Conservation (phyloP, 78 protist genomes). For the Polysphondylium violaceum region DNA sequence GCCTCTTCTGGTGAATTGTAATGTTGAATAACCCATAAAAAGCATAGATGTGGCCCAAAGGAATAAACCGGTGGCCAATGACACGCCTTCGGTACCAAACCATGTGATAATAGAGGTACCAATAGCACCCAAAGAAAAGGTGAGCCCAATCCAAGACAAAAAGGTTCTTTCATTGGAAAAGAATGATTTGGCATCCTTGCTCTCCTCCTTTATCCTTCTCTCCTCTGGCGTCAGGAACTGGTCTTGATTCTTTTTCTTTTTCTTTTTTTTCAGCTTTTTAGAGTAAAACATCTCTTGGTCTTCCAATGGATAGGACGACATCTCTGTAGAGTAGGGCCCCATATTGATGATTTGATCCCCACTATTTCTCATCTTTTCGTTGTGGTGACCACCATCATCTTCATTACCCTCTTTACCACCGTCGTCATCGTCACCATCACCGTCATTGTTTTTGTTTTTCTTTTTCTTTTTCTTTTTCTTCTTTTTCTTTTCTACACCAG, state of each 20-base stretch:
- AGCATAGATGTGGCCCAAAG: slow-evolving; percentile 42
- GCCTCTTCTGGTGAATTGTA: slow-evolving; percentile 67
- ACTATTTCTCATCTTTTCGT: no score
- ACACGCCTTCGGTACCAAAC: slow-evolving; percentile 78
- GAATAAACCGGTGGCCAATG: slow-evolving; percentile 67
- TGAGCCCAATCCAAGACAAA: slow-evolving; percentile 67
- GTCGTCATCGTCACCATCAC: not conserved
- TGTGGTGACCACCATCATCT: not conserved
- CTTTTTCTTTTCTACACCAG: slow-evolving; percentile 5
- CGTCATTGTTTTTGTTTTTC: not conserved
- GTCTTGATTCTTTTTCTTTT: slow-evolving; percentile 47
- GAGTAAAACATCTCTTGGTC: not conserved
- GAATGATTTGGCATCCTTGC: slow-evolving; percentile 74
- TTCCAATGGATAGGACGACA: not conserved
- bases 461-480: slow-evolving; percentile 38
- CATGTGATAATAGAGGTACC: slow-evolving; percentile 73
- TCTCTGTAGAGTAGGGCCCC: slow-evolving; percentile 15
- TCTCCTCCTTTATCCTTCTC: slow-evolving; percentile 64
- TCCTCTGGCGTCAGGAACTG: slow-evolving; percentile 66
- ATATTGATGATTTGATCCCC: no score
- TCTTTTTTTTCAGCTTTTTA: slow-evolving; percentile 6
- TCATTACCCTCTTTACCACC: not conserved
- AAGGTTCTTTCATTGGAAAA: slow-evolving; percentile 76
- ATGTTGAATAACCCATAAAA: slow-evolving; percentile 58
- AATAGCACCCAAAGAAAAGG: slow-evolving; percentile 72